Evolutionary conservation across 768 basidiomycete genomes (phyloP), one percentile per base, ranked within the genome.

Genomic region (Udeniomyces megalosporus): DNA sequence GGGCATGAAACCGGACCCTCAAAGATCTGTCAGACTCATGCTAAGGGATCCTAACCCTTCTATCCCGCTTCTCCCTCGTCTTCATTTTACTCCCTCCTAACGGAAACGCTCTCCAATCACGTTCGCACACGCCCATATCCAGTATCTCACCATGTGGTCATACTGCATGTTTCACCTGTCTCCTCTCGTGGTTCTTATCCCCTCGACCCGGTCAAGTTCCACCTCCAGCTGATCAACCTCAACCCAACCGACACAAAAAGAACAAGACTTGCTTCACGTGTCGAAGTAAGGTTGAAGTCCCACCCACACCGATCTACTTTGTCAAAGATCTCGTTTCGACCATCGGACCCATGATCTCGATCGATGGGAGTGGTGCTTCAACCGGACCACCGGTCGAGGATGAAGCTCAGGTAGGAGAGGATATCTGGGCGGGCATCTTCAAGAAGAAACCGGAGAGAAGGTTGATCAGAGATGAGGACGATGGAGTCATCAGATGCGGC

Each of bases 141-240:
- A 57, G 55, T 5, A 45, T 61, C 52, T 61, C 60, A 8, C 60
- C 60, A 1, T 61, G 60, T 26, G 60, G 60, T 14, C 60, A 61
- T 31, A 54, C 52, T 11, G 51, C 52, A 12, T 61, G 60, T 53
- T 55, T 47, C 34, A 15, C 44, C 45, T 61, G 60, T 11, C 52
- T 50, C 5, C 28, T 22, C 52, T 17, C 44, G 20, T 61, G 60
- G 60, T 61, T 61, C 52, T 45, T 61, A 29, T 31, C 44, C 7
- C 45, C 45, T 22, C 31, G 31, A 4, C 44, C 44, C 0, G 44
- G 11, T 17, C 50, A 61, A 28, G 29, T 32, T 34, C 52, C 53
- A 20, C 60, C 60, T 17, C 45, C 45, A 20, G 38, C 22, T 12
- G 38, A 26, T 4, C 52, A 34, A 28, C 24, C 44, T 32, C 8